Evolutionary conservation across 805 yeast species (phyloP), one percentile per base, ranked within the genome.

Genomic region (Lipomyces kockii): DNA sequence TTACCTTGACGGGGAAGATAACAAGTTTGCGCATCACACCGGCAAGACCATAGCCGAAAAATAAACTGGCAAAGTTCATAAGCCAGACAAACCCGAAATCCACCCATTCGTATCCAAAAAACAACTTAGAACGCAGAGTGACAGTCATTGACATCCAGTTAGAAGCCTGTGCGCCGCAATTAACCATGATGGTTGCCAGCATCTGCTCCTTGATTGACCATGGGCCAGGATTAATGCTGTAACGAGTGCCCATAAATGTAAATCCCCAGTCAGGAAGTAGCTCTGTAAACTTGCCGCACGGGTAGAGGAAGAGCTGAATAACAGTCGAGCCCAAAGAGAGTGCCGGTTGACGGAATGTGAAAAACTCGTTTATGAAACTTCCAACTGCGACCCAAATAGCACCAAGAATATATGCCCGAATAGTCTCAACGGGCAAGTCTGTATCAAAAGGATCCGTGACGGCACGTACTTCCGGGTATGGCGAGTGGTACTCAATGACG

Each of bases 11-110:
- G 11, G 67, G 70, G 29, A 37, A 67, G 22, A 63, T 82, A 1
- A 82, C 82, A 39, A 88, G 84, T 67, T 84, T 83, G 73, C 89
- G 82, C 82, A 87, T 82, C 25, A 88, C 73, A 60, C 89, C 88
- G 5, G 91, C 90, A 75, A 88, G 83, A 0, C 90, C 88, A 73
- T 86, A 85, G 27, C 92, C 92, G 70, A 88, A 77, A 69, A 85
- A 85, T 74, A 87, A 88, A 1, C 89, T 82, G 2, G 89, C 81
- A 3, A 86, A 69, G 0, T 84, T 78, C 46, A 88, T 78, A 39
- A 86, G 71, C 17, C 87, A 71, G 76, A 86, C 88, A 75, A 83
- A 89, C 0, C 86, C 84, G 76, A 84, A 82, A 17, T 71, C 64
- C 11, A 79, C 78, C 76, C 79, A 76, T 6, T 72, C 35, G 56